Evolutionary conservation across 2,329 filamentous ascomycete species (phyloP), one percentile per base, ranked within the genome.

Genomic region (Ploettnerulaceae sp.): DNA sequence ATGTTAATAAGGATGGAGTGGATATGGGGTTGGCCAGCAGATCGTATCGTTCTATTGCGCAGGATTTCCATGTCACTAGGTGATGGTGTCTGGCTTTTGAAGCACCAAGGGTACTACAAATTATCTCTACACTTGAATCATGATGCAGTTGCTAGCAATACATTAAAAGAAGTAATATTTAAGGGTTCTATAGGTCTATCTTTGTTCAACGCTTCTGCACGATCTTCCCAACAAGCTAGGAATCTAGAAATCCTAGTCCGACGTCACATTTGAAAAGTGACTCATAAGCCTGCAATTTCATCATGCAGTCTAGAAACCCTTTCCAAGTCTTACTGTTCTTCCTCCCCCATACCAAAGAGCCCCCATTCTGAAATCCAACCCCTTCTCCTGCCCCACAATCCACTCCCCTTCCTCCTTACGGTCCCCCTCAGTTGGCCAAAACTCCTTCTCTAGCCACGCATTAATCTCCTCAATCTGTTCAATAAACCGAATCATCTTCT

Each of bases 311-410:
- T 47, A 82, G 61, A 81, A 83, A 0, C 80, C 80, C 63, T 82
- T 79, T 14, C 80, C 80, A 14, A 74, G 44, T 60, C 74, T 68
- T 49, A 95, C 73, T 3, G 80, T 84, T 53, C 85, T 76, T 1
- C 90, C 90, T 20, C 82, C 86, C 26, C 85, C 91, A 69, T 95
- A 96, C 89, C 90, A 97, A 34, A 95, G 67, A 5, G 75, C 72
- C 0, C 91, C 91, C 53, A 76, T 79, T 34, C 87, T 77, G 48
- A 80, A 81, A 60, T 91, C 86, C 45, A 96, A 67, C 0, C 90
- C 90, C 57, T 74, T 84, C 64, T 91, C 89, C 58, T 94, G 79
- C 0, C 91, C 90, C n/a, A 96, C 81, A 18, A 86, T 70, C 89
- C 91, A 96, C 61, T 93, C 85, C 0, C 84, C 83, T 2, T 72